These are phyloP conservation scores for Boletus rufocinnamomeus DNA, from an alignment of 768 basidiomycete species.

Conservation along the genomic window DNA sequence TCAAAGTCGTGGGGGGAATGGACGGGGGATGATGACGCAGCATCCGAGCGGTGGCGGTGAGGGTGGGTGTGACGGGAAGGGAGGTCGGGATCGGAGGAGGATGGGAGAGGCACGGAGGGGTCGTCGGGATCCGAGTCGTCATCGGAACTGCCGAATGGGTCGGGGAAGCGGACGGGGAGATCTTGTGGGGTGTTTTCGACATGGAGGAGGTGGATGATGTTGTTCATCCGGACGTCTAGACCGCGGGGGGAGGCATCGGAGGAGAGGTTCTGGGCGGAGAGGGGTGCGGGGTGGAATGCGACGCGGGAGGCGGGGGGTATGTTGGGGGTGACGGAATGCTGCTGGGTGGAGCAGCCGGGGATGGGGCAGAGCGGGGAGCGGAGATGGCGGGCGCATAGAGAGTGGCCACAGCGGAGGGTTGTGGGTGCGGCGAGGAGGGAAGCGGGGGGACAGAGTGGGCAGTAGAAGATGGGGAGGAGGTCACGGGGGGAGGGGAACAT, in stretches of 20 bases:
- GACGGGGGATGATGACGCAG: conserved; percentile 32
- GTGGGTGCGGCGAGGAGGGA: conserved; percentile 46
- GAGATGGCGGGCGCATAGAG: conserved; percentile 67
- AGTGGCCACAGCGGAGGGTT: conserved; percentile 80
- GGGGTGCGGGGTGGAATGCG: conserved; percentile 38
- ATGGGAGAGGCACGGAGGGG: conserved; percentile 21
- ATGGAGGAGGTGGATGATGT: conserved; percentile 49
- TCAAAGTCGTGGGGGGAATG: conserved; percentile 44
- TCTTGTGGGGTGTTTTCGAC: conserved; percentile 15
- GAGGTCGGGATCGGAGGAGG: conserved; percentile 7
- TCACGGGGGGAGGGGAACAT: conserved; percentile 28
- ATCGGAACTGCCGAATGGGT: conserved; percentile 32
- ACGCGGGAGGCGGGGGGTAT: conserved; percentile 45
- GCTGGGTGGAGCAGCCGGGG: conserved; percentile 35
- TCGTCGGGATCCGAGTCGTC: conserved; percentile 34
- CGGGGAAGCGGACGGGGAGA: conserved; percentile 15
- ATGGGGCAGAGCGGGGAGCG: conserved; percentile 36
- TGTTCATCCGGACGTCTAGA: conserved; percentile 60
- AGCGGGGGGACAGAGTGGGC: conserved; percentile 52
- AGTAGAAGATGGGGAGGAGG: conserved; percentile 47
- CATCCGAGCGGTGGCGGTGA: conserved; percentile 28
- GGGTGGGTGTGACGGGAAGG: conserved; percentile 30
- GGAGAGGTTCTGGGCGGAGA: conserved; percentile 16
- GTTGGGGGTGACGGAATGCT: conserved; percentile 30
- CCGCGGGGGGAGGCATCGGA: background rate